phyloP scores from a whole-genome alignment of 768 basidiomycete genomes.

The Boletellus ananiceps region DNA sequence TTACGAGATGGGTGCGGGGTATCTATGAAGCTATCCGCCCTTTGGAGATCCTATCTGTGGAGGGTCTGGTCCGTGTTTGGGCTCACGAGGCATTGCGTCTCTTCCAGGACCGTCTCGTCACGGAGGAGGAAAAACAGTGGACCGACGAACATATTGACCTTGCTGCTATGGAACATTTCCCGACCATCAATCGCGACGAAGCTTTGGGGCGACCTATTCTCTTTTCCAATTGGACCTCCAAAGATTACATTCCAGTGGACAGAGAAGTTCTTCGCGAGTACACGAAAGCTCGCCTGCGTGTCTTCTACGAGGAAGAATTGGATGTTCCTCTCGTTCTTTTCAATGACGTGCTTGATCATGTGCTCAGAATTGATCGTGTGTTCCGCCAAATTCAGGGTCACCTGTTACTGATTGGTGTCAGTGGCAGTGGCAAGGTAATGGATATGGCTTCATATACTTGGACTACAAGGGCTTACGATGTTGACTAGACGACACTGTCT shows the following conservation, averaged over 20 bases:
- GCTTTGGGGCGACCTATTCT: slow-evolving; percentile 86
- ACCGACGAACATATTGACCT: slow-evolving; percentile 90
- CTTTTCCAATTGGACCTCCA: slow-evolving; percentile 99
- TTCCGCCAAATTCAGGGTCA: slow-evolving; percentile 99
- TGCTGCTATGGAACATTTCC: slow-evolving; percentile 86
- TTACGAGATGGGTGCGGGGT: slow-evolving; percentile 95
- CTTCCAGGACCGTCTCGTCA: slow-evolving; percentile 95
- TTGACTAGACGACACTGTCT: slow-evolving; percentile 82
- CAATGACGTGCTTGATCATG: slow-evolving; percentile 98
- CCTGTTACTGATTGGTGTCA: slow-evolving; percentile 93
- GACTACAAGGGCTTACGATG: slow-evolving; percentile 14
- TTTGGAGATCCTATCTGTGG: slow-evolving; percentile 86
- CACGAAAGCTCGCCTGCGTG: slow-evolving; percentile 90
- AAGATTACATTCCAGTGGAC: slow-evolving; percentile 93
- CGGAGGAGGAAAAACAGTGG: slow-evolving; percentile 90
- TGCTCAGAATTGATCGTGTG: slow-evolving; percentile 95
- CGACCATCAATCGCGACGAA: slow-evolving; percentile 82
- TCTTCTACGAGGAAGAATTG: slow-evolving; percentile 99
- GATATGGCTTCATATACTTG: background rate
- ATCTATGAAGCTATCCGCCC: slow-evolving; percentile 96
- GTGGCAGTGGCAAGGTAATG: slow-evolving; percentile 93
- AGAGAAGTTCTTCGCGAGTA: slow-evolving; percentile 91
- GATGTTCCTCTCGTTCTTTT: slow-evolving; percentile 97
- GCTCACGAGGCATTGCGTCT: slow-evolving; percentile 95
- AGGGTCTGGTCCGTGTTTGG: slow-evolving; percentile 96